Evolutionary conservation across 768 basidiomycete species (phyloP), one percentile per base, ranked within the genome.

Genomic region (Kwoniella bestiolae): DNA sequence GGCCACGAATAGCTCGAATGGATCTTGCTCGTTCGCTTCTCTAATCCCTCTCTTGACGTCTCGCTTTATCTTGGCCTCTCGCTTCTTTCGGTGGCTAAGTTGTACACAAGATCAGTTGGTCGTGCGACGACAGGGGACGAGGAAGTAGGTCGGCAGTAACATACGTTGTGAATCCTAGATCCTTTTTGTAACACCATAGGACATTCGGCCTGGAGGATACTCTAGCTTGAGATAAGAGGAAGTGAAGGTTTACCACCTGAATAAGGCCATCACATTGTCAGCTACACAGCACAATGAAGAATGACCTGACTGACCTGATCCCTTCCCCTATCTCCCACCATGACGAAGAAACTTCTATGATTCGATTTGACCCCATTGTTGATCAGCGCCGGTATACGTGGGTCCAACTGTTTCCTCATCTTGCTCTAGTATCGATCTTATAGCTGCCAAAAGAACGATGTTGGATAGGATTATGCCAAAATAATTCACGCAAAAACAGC

Each of bases 161-260:
- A 70, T 72, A 90, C 91, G 87, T 94, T 8, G 93, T 94, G 77
- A 99, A 99, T 0, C 94, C 95, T 0, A 99, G 85, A 41, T 98
- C 94, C 79, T 97, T 98, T 83, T 96, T 98, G 85, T 99, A 99
- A 74, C 94, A 96, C 96, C 96, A 99, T 66, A 98, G 83, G 1
- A 96, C 94, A 6, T 90, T 91, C 1, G 93, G 93, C 16, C 93
- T 85, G 3, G 92, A 90, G 23, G 91, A 93, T 2, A 93, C 88
- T 59, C 90, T 86, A 14, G 91, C 90, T 83, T 97, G 94, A 0
- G 93, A 93, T 18, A 99, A 86, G 50, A 99, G 80, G 81, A 91
- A 98, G 81, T 99, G 95, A 29, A 99, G 84, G 80, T 98, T 98
- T 60, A 97, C 94, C 56, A 69, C 56, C 25, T 63, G 50, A 29